Base-by-base conservation (phyloP, 352 stramenopile species). In the Pythium diclinum region DNA sequence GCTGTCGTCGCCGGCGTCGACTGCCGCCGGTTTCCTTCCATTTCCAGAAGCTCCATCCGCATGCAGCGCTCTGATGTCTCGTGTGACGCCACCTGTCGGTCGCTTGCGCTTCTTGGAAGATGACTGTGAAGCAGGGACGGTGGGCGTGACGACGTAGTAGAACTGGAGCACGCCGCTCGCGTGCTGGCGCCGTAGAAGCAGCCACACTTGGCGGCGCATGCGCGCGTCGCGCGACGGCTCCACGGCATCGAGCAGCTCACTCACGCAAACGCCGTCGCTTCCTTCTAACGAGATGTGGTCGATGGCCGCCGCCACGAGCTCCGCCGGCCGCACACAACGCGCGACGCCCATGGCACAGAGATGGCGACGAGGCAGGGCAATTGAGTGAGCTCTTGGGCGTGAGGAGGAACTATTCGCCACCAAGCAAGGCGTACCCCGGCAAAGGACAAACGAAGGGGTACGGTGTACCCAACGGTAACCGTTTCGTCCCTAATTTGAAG, bases 211-310 rank as follows among this genome's bases (percentile, higher is more conserved):
- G 30, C 71, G 71, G 0, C 79, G 79, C 71, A 92, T 56, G 7
- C 46, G 44, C 28, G 21, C 36, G 67, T 92, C 83, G 51, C 67
- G 52, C 14, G 16, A 56, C 7, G 78, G 73, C 9, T 89, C 79
- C 9, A 86, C 60, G 14, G 57, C 67, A 21, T 72, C 68, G 49
- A 92, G 76, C 4, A 92, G 48, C 8, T 55, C 57, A 8, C 59
- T 42, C 0, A 92, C 36, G 2, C 75, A 71, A 10, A 89, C 51
- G 16, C 84, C 84, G 0, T 63, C 52, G 25, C 69, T 59, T 13
- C 84, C 81, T 63, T 88, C 84, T 0, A 91, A 71, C 28, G 84
- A 77, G 23, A 91, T 71, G 63, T 84, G 65, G 67, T 92, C 81
- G 67, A 91, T 76, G 38, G 77, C 85, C 4, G 73, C 71, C 34